Percentiles rank a stretch among this genome's conserved stretches.
These are phyloP conservation scores for Fistulifera solaris DNA, from an alignment of 108 stramenopile species.

Conservation along the genomic window DNA sequence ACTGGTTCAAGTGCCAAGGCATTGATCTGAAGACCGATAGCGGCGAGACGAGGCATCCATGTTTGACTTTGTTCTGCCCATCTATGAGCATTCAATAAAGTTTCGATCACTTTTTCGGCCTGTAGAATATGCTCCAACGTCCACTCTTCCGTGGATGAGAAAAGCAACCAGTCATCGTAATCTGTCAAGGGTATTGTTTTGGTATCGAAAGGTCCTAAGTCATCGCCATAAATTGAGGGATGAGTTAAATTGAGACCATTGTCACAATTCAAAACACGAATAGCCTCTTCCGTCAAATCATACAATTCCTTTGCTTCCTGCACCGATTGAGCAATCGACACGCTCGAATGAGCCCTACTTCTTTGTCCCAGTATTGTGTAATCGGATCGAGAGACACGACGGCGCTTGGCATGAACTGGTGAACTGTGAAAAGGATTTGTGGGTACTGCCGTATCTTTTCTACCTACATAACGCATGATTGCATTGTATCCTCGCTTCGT, in stretches of 20 bases:
- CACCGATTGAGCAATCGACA: slow-evolving; percentile 39
- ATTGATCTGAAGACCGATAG: slow-evolving; percentile 22
- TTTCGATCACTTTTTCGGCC: slow-evolving; percentile 58
- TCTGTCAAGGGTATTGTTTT: slow-evolving; percentile 35
- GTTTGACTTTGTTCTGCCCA: slow-evolving; percentile 36
- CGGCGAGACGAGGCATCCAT: slow-evolving; percentile 28
- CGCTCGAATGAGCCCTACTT: background rate
- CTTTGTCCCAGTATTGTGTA: background rate
- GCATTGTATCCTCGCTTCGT: slow-evolving; percentile 7
- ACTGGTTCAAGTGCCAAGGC: slow-evolving; percentile 12
- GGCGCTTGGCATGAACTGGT: background rate
- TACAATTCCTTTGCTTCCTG: slow-evolving; percentile 42
- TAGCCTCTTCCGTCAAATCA: slow-evolving; percentile 46
- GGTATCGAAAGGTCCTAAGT: slow-evolving; percentile 31
- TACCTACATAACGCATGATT: background rate
- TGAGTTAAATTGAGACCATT: slow-evolving; percentile 17
- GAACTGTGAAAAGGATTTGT: background rate
- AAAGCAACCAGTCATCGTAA: slow-evolving; percentile 68
- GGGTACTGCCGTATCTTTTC: background rate
- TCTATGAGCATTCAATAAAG: slow-evolving; percentile 30
- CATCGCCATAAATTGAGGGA: slow-evolving; percentile 49
- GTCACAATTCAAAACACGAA: slow-evolving; percentile 6
- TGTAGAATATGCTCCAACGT: slow-evolving; percentile 54
- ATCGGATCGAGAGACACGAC: background rate
- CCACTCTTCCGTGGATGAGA: slow-evolving; percentile 27